Base-by-base conservation (phyloP, 345 rosid genomes). In the Erysimum cheiranthoides region DNA sequence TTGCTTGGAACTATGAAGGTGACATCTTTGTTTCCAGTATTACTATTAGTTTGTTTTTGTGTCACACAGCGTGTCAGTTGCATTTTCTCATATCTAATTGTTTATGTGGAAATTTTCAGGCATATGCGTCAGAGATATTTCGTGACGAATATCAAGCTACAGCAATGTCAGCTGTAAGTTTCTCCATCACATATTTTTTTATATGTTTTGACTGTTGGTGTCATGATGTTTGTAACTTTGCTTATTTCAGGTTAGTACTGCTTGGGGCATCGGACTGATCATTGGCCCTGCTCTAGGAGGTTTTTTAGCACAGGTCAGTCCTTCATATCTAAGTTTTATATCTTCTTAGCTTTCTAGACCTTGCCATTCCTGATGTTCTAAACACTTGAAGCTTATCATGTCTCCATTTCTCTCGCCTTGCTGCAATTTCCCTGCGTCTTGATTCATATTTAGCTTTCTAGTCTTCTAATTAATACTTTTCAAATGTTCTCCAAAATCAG, bases 221-320 rank as follows among this genome's bases (percentile, higher is more conserved):
- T 56, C 43, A 5, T 80, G 49, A 28, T 1, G 11, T 52, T 30
- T 14, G 49, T 11, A 27, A 46, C 43, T 63, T 43, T 14, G n/a
- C 4, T 11, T 14, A 25, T 78, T 79, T 64, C 93, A 94, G 99
- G 85, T 92, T 30, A 90, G 99, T 69, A 92, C 99, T 45, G 82
- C 98, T 40, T 94, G 98, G 98, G 97, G 97, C 2, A 88, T 89
- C 25, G 98, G 98, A 64, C 81, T 94, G 78, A 84, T 94, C 73
- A 86, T 94, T 80, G 98, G 98, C 45, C 98, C 98, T 36, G 96
- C 98, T 54, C 50, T 94, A 8, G 98, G 98, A 30, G 97, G 97
- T 16, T 92, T 84, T 59, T 71, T 92, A 46, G 93, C 98, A 0
- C 97, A 94, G 89, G 98, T 94, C 80, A 36, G 9, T 14, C 13